Percentiles rank a stretch among this genome's conserved stretches.
phyloP scores from a whole-genome alignment of 2,329 filamentous ascomycete species.

The Aspergillus alliaceus region DNA sequence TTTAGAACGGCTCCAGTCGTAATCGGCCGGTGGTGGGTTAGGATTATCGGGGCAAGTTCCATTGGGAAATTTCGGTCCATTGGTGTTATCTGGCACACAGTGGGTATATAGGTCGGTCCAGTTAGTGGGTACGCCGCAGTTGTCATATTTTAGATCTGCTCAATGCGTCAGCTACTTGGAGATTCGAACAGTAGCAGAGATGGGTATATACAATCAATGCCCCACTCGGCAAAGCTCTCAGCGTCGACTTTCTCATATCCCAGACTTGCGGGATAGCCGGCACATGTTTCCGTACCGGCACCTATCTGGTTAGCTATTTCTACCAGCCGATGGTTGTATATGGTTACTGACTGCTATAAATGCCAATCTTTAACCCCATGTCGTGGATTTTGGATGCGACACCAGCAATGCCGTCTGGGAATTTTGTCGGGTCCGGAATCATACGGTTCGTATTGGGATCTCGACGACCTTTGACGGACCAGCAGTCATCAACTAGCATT shows the following conservation, averaged over 20 bases:
- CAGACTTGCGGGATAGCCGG: conserved; percentile 57
- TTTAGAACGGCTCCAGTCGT: conserved; percentile 52
- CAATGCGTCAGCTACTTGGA: background rate
- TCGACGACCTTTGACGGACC: conserved; percentile 47
- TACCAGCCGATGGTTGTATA: background rate
- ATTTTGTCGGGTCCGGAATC: conserved; percentile 51
- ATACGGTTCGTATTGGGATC: conserved; percentile 47
- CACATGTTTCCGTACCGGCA: conserved; percentile 50
- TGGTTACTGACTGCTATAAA: conserved; percentile 53
- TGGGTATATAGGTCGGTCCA: conserved; percentile 41
- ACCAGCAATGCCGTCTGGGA: conserved; percentile 59
- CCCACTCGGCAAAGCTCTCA: conserved; percentile 58
- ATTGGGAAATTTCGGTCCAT: conserved; percentile 38
- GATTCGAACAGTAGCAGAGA: background rate
- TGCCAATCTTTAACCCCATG: conserved; percentile 62
- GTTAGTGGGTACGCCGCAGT: conserved; percentile 47
- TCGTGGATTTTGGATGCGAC: conserved; percentile 56
- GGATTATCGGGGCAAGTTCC: conserved; percentile 40
- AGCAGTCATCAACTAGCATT: conserved; percentile 60
- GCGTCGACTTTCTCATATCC: conserved; percentile 61
- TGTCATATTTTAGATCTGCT: conserved; percentile 59
- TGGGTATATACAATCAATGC: conserved; percentile 54
- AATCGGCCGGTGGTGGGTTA: conserved; percentile 45
- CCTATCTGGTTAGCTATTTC: conserved; percentile 17
- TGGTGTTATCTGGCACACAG: conserved; percentile 42